Evolutionary conservation across 1,284 basidiomycete species (phyloP), one percentile per base, ranked within the genome.

Genomic region (Trichosporon inkin): DNA sequence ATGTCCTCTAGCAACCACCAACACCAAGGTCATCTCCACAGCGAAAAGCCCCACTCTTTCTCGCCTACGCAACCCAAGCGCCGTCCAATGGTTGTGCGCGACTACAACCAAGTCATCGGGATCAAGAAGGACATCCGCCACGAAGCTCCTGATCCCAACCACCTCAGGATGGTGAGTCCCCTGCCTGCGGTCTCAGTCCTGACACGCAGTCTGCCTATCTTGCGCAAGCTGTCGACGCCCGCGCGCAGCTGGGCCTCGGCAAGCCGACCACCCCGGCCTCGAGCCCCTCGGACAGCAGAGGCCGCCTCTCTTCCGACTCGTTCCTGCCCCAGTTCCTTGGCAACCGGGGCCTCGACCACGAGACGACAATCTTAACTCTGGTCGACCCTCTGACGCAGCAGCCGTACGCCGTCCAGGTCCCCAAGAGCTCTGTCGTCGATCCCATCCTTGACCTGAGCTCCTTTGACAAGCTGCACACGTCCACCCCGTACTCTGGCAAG

Each of bases 41-140:
- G 28, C 14, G 53, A 55, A 20, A 28, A 57, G n/a, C 22, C 47
- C 16, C 24, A 49, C 14, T 22, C 44, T 2, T 49, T 49, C 24
- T 49, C 44, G 24, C 28, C 14, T 1, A 6, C 24, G 22, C 28
- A 49, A 22, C 36, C 53, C 24, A 28, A 61, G 24, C 38, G 55
- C 5, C 62, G 66, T 20, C 69, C 71, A 10, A 2, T 67, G n/a
- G 59, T 72, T 8, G 58, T 71, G 1, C 59, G 69, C 36, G 68
- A 72, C 58, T 63, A 68, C 16, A 57, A 70, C 52, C 72, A 72
- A 57, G 54, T 64, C 11, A 70, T 68, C 47, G 71, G 71, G 10
- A 62, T 69, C 59, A 68, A 67, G 53, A 66, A 63, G 51, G 54
- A 56, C 14, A 20, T 44, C 7, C 28, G 19, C 20, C 36, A 34